A percentile compares a stretch with the other conserved stretches of the same genome.
These are phyloP conservation scores for Penicillium subrubescens DNA, from an alignment of 495 filamentous ascomycete genomes.

Conservation along the genomic window DNA sequence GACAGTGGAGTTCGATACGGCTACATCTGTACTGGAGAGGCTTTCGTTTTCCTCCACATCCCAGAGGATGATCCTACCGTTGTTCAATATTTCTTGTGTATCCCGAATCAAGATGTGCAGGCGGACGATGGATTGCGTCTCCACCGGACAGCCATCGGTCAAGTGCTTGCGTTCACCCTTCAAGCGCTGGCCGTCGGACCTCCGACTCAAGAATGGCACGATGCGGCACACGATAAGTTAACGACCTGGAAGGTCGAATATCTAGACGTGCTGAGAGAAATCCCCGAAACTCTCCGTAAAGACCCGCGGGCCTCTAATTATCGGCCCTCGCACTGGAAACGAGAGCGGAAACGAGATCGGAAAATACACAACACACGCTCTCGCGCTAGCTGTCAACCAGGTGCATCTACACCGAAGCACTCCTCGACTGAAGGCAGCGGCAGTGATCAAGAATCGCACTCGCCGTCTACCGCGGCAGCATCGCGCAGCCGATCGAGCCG, in stretches of 20 bases:
- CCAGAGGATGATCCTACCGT: slow-evolving; percentile 31
- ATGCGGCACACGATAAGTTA: slow-evolving; percentile 13
- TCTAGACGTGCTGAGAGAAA: slow-evolving; percentile 29
- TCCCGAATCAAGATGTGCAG: slow-evolving; percentile 35
- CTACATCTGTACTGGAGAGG: slow-evolving; percentile 49
- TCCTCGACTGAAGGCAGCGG: slow-evolving; percentile 27
- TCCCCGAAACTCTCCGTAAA: slow-evolving; percentile 31
- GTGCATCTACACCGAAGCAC: slow-evolving; percentile 51
- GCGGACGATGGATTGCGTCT: slow-evolving; percentile 29
- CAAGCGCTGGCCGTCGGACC: slow-evolving; percentile 37
- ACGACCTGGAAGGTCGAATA: slow-evolving; percentile 34
- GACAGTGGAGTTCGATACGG: slow-evolving; percentile 43
- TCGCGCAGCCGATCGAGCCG: slow-evolving; percentile 17
- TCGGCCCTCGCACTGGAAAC: slow-evolving; percentile 33
- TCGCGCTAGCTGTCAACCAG: slow-evolving; percentile 26
- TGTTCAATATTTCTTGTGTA: slow-evolving; percentile 32
- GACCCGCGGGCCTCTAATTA: slow-evolving; percentile 29
- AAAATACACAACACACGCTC: slow-evolving; percentile 33
- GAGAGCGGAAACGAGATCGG: no score
- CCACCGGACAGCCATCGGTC: slow-evolving; percentile 45
- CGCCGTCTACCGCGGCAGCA: slow-evolving; percentile 25
- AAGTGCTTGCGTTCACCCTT: slow-evolving; percentile 52
- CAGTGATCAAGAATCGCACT: slow-evolving; percentile 26
- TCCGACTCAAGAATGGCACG: slow-evolving; percentile 41
- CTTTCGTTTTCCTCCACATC: slow-evolving; percentile 51